Conservation (phyloP, 2,329 filamentous ascomycete species). For the Arthrinium puccinioides region DNA sequence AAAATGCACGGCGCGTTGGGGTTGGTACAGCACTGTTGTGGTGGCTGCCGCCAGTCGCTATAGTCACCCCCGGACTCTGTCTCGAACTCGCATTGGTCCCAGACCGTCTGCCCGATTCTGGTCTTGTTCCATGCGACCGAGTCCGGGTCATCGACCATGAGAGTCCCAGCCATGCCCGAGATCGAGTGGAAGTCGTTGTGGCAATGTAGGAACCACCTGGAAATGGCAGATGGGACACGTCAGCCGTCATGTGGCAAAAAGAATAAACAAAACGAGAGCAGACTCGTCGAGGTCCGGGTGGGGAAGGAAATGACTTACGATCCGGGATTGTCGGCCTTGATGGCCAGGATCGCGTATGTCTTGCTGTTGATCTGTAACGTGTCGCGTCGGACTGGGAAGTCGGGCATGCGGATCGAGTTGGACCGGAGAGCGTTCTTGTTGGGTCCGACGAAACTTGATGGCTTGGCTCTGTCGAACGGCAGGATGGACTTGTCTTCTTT, state of each 20-base stretch:
- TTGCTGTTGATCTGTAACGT: background rate
- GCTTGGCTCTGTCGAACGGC: background rate
- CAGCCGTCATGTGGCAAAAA: background rate
- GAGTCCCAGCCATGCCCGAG: slow-evolving; percentile 1
- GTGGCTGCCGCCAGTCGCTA: slow-evolving; percentile 11
- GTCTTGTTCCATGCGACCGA: background rate
- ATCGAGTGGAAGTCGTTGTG: slow-evolving; percentile 4
- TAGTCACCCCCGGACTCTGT: slow-evolving; percentile 1
- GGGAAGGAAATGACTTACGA: background rate
- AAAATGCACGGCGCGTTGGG: too few species aligned
- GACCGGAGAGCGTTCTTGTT: background rate
- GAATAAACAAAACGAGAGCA: background rate
- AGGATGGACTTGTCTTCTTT: background rate
- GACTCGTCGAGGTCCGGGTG: too few species aligned
- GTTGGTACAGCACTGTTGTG: slow-evolving; percentile 17
- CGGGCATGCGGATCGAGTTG: background rate
- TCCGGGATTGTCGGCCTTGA: slow-evolving; percentile 2
- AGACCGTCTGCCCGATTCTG: background rate
- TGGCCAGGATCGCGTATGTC: slow-evolving; percentile 2
- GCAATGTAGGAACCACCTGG: slow-evolving; percentile 4
- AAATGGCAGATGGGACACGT: background rate
- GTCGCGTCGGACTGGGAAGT: background rate
- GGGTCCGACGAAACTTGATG: background rate
- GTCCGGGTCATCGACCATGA: slow-evolving; percentile 3
- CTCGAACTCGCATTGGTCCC: slow-evolving; percentile 4